Evolutionary conservation across 140 eudicot genomes (phyloP).

Genomic region (Senecio squalidus): DNA sequence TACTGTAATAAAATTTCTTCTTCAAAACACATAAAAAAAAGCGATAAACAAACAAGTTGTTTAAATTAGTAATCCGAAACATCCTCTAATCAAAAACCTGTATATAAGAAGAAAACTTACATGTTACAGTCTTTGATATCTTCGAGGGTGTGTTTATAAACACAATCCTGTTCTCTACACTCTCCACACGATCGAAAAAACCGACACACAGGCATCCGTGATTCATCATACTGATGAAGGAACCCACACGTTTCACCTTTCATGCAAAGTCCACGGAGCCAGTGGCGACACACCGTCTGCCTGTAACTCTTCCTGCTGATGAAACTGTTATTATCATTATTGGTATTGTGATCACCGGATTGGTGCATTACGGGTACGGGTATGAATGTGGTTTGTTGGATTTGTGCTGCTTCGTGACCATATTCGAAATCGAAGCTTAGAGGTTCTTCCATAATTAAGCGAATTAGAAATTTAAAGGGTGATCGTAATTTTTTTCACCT

Average conservation of each 20-base stretch:
- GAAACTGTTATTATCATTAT: conserved; percentile 17
- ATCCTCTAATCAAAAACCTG: too few relatives aligned
- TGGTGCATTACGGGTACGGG: conserved; percentile 60
- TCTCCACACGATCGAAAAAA: conserved; percentile 78
- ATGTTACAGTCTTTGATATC: conserved; percentile 97
- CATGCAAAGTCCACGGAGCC: conserved; percentile 95
- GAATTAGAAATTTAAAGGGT: neutral
- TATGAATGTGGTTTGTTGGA: conserved; percentile 74
- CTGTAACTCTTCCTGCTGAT: conserved; percentile 68
- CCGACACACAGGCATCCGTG: conserved; percentile 91
- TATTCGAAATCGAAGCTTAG: conserved; percentile 92
- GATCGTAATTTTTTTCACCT: neutral
- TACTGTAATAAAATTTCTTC: too few relatives aligned
- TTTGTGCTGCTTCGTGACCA: conserved; percentile 60
- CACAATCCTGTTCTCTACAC: conserved; percentile 97
- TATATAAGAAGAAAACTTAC: conserved; percentile 30
- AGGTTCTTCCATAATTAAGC: conserved; percentile 49
- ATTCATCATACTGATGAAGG: conserved; percentile 87
- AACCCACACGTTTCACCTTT: conserved; percentile 96
- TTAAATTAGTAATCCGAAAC: too few relatives aligned
- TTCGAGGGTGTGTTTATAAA: conserved; percentile 88
- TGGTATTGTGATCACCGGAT: conserved; percentile 13
- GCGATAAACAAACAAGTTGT: too few relatives aligned
- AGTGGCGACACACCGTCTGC: conserved; percentile 94
- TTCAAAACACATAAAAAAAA: too few relatives aligned